Evolutionary conservation across 1,284 basidiomycete species (phyloP).

Genomic region (Puccinia horiana): DNA sequence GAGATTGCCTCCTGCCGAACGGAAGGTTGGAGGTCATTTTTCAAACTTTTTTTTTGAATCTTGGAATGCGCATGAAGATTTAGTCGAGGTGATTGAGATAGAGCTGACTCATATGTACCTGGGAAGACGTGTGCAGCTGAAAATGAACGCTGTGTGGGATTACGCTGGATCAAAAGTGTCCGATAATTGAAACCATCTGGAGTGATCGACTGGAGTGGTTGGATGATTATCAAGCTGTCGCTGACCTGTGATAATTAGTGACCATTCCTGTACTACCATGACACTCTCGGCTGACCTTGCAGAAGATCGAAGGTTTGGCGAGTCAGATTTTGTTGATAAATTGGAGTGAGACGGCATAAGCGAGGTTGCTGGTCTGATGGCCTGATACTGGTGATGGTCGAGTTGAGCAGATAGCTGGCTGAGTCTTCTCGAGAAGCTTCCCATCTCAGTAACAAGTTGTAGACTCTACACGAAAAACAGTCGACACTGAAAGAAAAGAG

Average conservation of each 20-base stretch:
- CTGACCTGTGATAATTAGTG: background rate
- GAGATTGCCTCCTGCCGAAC: conserved; percentile 52
- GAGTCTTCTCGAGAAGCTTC: background rate
- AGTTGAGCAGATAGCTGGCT: conserved; percentile 8
- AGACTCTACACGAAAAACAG: background rate
- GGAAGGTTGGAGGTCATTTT: no score
- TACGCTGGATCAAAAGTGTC: conserved; percentile 52
- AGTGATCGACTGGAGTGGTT: conserved; percentile 50
- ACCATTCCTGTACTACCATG: background rate
- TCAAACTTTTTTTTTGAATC: no score
- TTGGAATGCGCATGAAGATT: background rate
- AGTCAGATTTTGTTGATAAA: background rate
- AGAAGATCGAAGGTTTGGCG: background rate
- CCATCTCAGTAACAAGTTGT: background rate
- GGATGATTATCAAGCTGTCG: conserved; percentile 51
- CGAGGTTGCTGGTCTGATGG: background rate
- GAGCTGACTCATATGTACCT: conserved; percentile 37
- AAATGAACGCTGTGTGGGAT: conserved; percentile 49
- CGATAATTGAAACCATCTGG: conserved; percentile 53
- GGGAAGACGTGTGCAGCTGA: conserved; percentile 53
- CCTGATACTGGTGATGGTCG: background rate
- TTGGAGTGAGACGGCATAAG: background rate
- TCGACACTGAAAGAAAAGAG: background rate
- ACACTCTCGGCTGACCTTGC: conserved; percentile 19
- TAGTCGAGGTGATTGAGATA: background rate